phyloP scores from a whole-genome alignment of 2,329 filamentous ascomycete genomes.

The Stachybotrys chlorohalonatus region DNA sequence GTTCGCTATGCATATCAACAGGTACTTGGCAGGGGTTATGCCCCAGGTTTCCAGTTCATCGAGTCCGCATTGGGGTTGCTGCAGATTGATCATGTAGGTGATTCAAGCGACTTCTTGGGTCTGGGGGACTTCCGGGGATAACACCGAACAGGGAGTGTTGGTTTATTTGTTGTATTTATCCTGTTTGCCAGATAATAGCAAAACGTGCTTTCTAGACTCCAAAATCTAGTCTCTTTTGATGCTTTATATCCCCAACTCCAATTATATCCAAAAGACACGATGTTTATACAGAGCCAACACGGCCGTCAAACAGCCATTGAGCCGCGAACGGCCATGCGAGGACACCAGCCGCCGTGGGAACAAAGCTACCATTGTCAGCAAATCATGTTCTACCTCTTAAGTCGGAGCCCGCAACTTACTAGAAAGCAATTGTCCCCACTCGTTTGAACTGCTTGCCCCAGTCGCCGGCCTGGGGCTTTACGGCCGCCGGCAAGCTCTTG shows the following conservation, averaged over 20 bases:
- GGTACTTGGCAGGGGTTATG: not conserved
- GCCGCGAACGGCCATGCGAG: slow-evolving; percentile 25
- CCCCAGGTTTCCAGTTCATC: no score
- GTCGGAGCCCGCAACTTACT: slow-evolving; percentile 17
- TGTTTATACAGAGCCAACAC: slow-evolving; percentile 6
- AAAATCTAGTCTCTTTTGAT: not conserved
- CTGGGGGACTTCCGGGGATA: no score
- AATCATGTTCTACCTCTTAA: not conserved
- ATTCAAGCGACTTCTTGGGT: no score
- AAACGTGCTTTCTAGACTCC: not conserved
- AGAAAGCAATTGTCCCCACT: slow-evolving; percentile 17
- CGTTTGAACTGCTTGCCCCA: slow-evolving; percentile 22
- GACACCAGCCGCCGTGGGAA: slow-evolving; percentile 20
- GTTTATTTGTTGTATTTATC: not conserved
- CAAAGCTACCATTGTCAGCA: slow-evolving; percentile 19
- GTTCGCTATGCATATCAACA: not conserved
- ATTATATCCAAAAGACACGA: not conserved
- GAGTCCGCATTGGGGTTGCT: no score
- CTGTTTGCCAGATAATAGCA: not conserved
- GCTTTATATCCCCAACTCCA: not conserved
- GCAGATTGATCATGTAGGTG: no score
- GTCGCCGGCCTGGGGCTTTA: slow-evolving; percentile 17
- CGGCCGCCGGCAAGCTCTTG: slow-evolving; percentile 18
- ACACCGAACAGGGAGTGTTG: no score
- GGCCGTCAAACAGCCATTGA: slow-evolving; percentile 19